Percentiles rank a stretch among this genome's conserved stretches.
Conservation (phyloP, 2,329 filamentous ascomycete genomes). For the Fusarium compactum region DNA sequence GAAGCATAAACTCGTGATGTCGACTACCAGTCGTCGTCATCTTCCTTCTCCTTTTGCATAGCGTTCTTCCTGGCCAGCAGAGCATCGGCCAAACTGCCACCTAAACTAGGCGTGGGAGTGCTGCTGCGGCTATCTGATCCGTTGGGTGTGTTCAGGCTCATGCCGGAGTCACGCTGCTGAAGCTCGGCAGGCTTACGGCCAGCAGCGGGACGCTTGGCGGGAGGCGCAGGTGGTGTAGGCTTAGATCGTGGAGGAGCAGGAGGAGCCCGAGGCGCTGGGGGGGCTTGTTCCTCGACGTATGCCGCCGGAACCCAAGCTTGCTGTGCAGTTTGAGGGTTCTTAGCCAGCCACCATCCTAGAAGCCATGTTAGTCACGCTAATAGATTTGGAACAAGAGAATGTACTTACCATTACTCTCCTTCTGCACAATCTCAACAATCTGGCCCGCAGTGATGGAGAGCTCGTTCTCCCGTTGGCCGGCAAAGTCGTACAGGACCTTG, state of each 20-base stretch:
- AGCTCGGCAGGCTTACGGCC: conserved; percentile 77
- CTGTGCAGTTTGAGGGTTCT: conserved; percentile 66
- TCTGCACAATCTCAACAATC: conserved; percentile 89
- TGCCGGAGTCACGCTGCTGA: conserved; percentile 78
- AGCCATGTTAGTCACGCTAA: conserved; percentile 49
- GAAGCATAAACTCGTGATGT: conserved; percentile 43
- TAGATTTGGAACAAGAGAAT: neutral
- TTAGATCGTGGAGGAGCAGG: conserved; percentile 75
- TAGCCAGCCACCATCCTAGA: conserved; percentile 95
- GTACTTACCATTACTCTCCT: conserved; percentile 89
- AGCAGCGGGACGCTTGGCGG: conserved; percentile 80
- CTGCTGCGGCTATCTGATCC: conserved; percentile 73
- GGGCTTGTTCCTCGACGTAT: conserved; percentile 88
- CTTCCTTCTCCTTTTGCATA: conserved; percentile 76
- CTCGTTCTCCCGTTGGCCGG: conserved; percentile 85
- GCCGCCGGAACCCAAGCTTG: conserved; percentile 95
- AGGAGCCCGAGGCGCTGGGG: conserved; percentile 71
- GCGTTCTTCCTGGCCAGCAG: conserved; percentile 80
- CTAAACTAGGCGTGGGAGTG: conserved; percentile 78
- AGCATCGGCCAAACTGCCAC: conserved; percentile 82
- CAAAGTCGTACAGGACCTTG: conserved; percentile 93
- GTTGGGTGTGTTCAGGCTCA: conserved; percentile 70
- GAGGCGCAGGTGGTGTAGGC: conserved; percentile 80
- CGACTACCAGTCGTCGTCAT: conserved; percentile 76
- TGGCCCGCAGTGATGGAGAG: conserved; percentile 84